Percentiles rank a stretch among this genome's conserved stretches.
Conservation (phyloP, 2,329 filamentous ascomycete species). For the Neopestalotiopsis sp. region DNA sequence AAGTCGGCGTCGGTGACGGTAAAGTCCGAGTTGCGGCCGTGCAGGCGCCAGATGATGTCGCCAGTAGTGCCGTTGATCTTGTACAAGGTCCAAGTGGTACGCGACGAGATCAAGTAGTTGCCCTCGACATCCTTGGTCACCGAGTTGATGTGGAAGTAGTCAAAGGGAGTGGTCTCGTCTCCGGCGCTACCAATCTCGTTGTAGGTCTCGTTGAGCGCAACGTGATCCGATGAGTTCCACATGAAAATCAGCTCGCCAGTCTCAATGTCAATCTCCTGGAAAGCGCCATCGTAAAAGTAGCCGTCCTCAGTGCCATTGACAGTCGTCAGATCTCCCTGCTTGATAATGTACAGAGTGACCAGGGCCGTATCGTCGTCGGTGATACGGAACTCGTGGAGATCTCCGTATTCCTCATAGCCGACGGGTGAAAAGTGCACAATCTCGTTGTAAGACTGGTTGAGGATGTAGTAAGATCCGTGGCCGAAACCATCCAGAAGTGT, state of each 20-base stretch:
- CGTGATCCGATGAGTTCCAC: conserved; percentile 25
- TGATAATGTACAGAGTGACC: conserved; percentile 26
- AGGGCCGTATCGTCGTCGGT: conserved; percentile 24
- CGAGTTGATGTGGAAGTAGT: conserved; percentile 46
- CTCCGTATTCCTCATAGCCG: conserved; percentile 35
- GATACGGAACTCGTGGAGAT: conserved; percentile 31
- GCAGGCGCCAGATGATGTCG: conserved; percentile 40
- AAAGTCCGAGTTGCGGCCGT: conserved; percentile 38
- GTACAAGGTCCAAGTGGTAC: conserved; percentile 36
- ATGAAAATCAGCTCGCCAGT: conserved; percentile 28
- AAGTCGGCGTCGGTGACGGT: conserved; percentile 39
- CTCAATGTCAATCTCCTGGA: conserved; percentile 29
- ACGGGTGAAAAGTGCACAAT: conserved; percentile 37
- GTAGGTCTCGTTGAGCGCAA: conserved; percentile 21
- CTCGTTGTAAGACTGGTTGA: conserved; percentile 40
- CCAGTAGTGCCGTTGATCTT: conserved; percentile 35
- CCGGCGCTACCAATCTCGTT: conserved; percentile 24
- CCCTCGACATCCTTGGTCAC: conserved; percentile 38
- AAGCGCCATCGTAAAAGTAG: conserved; percentile 24
- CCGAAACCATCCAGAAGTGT: conserved; percentile 31
- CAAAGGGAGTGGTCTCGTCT: conserved; percentile 32
- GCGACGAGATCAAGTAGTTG: conserved; percentile 42
- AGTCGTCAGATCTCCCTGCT: conserved; percentile 25
- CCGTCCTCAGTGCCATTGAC: conserved; percentile 25
- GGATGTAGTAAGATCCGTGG: conserved; percentile 26